Base-by-base conservation (phyloP, 73 alveolate species). In the Paramecium octaurelia region DNA sequence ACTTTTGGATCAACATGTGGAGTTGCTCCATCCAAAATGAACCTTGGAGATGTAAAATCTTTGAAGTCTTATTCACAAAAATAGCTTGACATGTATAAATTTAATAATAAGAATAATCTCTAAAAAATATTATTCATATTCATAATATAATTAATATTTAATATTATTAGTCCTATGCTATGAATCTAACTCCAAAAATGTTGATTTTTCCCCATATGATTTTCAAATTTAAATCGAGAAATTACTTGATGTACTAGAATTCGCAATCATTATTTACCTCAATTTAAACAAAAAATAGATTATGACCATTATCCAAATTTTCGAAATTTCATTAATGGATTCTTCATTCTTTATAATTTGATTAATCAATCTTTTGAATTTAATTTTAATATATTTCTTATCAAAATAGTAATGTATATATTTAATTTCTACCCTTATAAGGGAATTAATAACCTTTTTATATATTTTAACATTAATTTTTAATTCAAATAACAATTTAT, bases 1-100 rank as follows among this genome's bases (percentile, higher is more conserved):
- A 64, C 50, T 64, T 64, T 64, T 34, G 84, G 84, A 64, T 64
- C 84, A 23, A 64, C 84, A 11, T 64, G 29, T 6, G 84, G 84
- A 64, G 84, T 64, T 0, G 84, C 84, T 27, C 84, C 84, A 64
- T 64, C 84, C 12, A 64, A 34, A 10, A 64, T 64, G 16, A 64
- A 31, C 24, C 84, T 54, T 54, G 69, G 69, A 54, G 69, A 54
- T 7, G 69, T 54, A 54, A 54, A 54, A 54, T 54, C 69, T 54
- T 54, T 54, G 12, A 54, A 18, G n/a, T 54, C 69, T 54, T 54
- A 6, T 8, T 54, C 69, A 54, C 11, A 54, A 54, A 54, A 54
- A 54, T 54, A 54, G 21, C 69, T 54, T 18, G 69, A 54, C 69
- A 54, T 54, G 31, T 54, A 54, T 54, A 54, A 54, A 54, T 54